Percentiles rank a stretch among this genome's conserved stretches.
Evolutionary conservation across 192 early-diverging fungal species (phyloP).

Genomic region (Lunasporangiospora selenospora): DNA sequence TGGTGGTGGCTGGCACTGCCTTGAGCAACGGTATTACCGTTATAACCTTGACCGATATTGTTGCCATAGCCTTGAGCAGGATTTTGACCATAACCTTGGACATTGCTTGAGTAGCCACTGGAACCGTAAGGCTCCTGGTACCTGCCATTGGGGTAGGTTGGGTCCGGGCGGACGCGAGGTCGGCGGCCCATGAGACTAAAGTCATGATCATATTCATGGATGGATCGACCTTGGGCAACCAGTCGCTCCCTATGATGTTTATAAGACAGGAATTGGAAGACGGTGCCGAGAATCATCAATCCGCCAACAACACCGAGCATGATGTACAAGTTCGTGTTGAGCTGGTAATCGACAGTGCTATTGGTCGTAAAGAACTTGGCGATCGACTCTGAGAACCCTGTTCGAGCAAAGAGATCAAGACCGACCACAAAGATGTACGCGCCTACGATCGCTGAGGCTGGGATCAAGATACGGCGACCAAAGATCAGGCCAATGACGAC

Average conservation of each 20-base stretch:
- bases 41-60: too few relatives aligned
- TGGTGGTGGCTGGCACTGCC: too few relatives aligned
- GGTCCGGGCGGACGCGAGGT: slow-evolving; percentile 12
- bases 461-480: slow-evolving; percentile 34
- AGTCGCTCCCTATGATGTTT: neutral
- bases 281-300: neutral
- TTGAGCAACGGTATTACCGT: too few relatives aligned
- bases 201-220: slow-evolving; percentile 11
- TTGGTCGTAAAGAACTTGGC: slow-evolving; percentile 20
- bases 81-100: too few relatives aligned
- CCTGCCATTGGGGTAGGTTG: slow-evolving; percentile 17
- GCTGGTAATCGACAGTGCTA: neutral
- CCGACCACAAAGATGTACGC: slow-evolving; percentile 23
- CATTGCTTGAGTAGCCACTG: too few relatives aligned
- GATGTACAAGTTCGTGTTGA: slow-evolving; percentile 39
- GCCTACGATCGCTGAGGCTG: slow-evolving; percentile 26
- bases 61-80: too few relatives aligned
- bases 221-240: slow-evolving; percentile 12
- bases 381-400: slow-evolving; percentile 23
- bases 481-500: slow-evolving; percentile 11
- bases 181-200: slow-evolving; percentile 4
- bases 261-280: slow-evolving; percentile 20
- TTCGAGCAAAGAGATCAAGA: slow-evolving; percentile 35
- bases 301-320: slow-evolving; percentile 28
- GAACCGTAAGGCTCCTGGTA: too few relatives aligned